phyloP scores from a whole-genome alignment of 345 rosid genomes.

The Mallotus nudiflorus region DNA sequence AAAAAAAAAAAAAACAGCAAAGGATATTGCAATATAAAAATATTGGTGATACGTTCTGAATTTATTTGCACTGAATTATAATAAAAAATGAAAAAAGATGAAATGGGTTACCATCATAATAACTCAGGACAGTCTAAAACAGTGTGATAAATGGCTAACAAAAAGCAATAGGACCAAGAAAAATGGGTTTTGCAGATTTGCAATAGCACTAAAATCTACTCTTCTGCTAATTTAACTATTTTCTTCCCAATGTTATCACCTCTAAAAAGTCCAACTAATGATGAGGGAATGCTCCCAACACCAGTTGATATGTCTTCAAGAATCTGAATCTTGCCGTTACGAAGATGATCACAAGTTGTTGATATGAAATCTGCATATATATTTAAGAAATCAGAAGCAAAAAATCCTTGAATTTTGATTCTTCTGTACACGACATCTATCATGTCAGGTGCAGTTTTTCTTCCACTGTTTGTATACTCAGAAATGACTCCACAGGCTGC shows the following conservation, averaged over 20 bases:
- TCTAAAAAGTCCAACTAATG: slow-evolving; percentile 40
- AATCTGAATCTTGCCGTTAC: slow-evolving; percentile 20
- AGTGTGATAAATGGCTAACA: no score
- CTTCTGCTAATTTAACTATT: slow-evolving; percentile 33
- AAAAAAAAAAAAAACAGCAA: no score
- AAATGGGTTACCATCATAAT: no score
- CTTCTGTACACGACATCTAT: slow-evolving; percentile 49
- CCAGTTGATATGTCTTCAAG: slow-evolving; percentile 54
- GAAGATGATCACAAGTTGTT: slow-evolving; percentile 40
- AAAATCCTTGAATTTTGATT: slow-evolving; percentile 50
- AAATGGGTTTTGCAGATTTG: no score
- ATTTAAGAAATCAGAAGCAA: slow-evolving; percentile 34
- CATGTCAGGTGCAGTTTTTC: slow-evolving; percentile 45
- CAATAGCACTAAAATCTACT: background rate
- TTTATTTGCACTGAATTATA: no score
- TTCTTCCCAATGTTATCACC: slow-evolving; percentile 49
- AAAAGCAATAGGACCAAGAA: no score
- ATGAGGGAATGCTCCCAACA: slow-evolving; percentile 47
- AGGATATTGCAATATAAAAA: no score
- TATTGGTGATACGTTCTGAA: no score
- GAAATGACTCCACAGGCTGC: slow-evolving; percentile 57
- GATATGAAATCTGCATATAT: slow-evolving; percentile 39
- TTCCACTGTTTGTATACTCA: slow-evolving; percentile 32
- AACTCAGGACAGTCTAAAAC: no score
- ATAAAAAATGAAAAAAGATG: no score